A percentile compares a stretch with the other conserved stretches of the same genome.
Evolutionary conservation across 2,329 filamentous ascomycete species (phyloP).

Genomic region (Zymoseptoria passerinii): DNA sequence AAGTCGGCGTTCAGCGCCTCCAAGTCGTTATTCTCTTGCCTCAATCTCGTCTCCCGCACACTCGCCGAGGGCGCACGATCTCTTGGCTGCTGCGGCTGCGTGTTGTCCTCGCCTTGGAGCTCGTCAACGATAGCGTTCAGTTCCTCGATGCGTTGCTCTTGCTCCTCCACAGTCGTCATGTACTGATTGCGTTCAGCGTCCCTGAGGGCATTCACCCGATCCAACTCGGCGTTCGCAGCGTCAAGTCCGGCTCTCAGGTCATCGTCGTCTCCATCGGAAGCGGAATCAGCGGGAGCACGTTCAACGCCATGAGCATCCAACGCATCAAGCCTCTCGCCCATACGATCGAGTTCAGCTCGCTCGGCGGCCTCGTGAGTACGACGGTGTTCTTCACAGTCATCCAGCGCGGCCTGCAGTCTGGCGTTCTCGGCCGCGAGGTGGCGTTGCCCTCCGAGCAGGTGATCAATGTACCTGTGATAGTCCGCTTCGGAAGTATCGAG

Average conservation of each 20-base stretch:
- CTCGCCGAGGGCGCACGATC: too few species aligned
- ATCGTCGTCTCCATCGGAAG: background rate
- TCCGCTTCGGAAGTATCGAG: background rate
- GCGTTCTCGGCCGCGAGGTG: background rate
- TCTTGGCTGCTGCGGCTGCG: too few species aligned
- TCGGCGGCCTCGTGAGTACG: background rate
- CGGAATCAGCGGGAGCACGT: too few species aligned
- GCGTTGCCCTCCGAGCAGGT: too few species aligned
- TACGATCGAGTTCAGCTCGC: background rate
- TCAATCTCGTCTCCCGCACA: background rate
- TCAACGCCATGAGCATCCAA: background rate
- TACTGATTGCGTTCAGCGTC: background rate
- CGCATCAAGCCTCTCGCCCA: background rate
- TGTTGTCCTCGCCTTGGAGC: too few species aligned
- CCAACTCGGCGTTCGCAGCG: background rate
- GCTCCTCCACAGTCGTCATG: background rate
- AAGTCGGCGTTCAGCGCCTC: too few species aligned
- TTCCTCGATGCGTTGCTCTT: too few species aligned
- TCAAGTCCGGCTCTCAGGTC: background rate
- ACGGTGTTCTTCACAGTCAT: background rate
- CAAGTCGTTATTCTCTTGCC: background rate
- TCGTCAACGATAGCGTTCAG: too few species aligned
- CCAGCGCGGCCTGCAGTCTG: background rate
- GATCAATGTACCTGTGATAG: too few species aligned
- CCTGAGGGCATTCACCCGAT: background rate